A percentile compares a stretch with the other conserved stretches of the same genome.
Conservation (phyloP, 257 asterid genomes). For the Plantago ovata region DNA sequence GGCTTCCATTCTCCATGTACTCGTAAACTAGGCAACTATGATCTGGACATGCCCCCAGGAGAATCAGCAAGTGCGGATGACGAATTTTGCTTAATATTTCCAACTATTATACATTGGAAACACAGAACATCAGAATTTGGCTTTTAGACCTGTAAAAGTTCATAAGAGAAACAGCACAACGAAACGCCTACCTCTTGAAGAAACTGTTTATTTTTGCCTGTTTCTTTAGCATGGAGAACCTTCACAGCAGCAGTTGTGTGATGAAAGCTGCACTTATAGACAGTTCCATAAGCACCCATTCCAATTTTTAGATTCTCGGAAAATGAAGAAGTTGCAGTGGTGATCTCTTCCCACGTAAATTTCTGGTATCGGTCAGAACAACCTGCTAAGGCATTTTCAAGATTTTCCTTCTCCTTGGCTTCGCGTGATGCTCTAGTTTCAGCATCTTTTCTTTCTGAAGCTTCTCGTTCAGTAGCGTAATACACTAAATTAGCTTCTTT, state of each 20-base stretch:
- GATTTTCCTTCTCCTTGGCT: slow-evolving; percentile 62
- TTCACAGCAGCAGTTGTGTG: slow-evolving; percentile 85
- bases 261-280: slow-evolving; percentile 76
- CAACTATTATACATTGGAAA: slow-evolving; percentile 38
- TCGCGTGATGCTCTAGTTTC: slow-evolving; percentile 47
- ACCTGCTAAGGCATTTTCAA: slow-evolving; percentile 59
- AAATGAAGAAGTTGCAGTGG: slow-evolving; percentile 63
- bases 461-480: slow-evolving; percentile 69
- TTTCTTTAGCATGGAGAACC: slow-evolving; percentile 62
- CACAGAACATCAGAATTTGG: slow-evolving; percentile 13
- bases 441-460: slow-evolving; percentile 59
- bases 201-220: slow-evolving; percentile 58
- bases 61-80: slow-evolving; percentile 86
- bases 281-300: slow-evolving; percentile 82
- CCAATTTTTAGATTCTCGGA: slow-evolving; percentile 71
- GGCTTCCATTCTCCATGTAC: slow-evolving; percentile 87
- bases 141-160: not conserved
- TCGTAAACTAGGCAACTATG: slow-evolving; percentile 77
- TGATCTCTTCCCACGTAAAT: slow-evolving; percentile 83
- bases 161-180: not conserved
- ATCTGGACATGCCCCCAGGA: slow-evolving; percentile 81
- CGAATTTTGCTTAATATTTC: slow-evolving; percentile 72
- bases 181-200: slow-evolving; percentile 63
- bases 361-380: slow-evolving; percentile 43
- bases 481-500: slow-evolving; percentile 60